These are phyloP conservation scores for Asclepias syriaca DNA, from an alignment of 257 asterid species.

Conservation along the genomic window DNA sequence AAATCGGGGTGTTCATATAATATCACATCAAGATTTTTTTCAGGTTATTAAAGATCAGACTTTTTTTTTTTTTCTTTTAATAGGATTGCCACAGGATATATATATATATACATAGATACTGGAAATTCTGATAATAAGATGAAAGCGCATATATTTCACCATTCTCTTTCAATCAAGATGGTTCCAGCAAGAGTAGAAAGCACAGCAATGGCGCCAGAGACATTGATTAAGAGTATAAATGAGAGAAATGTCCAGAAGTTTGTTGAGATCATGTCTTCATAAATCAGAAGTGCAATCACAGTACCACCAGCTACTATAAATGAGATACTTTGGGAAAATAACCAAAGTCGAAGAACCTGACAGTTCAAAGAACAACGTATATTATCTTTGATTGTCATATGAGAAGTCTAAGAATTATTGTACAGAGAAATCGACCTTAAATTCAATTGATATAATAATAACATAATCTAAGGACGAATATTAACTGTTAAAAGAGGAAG, in stretches of 20 bases:
- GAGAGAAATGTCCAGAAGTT: slow-evolving; percentile 39
- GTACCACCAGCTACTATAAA: slow-evolving; percentile 79
- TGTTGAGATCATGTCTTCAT: slow-evolving; percentile 29
- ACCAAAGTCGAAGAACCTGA: slow-evolving; percentile 70
- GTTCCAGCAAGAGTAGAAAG: slow-evolving; percentile 92
- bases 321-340: slow-evolving; percentile 63
- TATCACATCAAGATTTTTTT: not conserved
- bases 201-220: slow-evolving; percentile 75
- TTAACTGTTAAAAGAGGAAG: slow-evolving; percentile 6
- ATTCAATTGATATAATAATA: not conserved
- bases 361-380: not conserved
- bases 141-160: slow-evolving; percentile 38
- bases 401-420: not conserved
- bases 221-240: slow-evolving; percentile 46
- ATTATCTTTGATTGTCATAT: not conserved
- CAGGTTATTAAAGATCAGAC: not conserved
- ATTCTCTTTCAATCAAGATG: slow-evolving; percentile 89
- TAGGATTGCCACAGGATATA: not conserved
- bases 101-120: too few species aligned
- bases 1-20: not conserved
- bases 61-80: too few species aligned
- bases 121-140: not conserved
- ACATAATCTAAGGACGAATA: not conserved
- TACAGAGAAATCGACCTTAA: not conserved
- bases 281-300: slow-evolving; percentile 55